phyloP scores from a whole-genome alignment of 768 basidiomycete genomes.

The Termitomyces sp. region DNA sequence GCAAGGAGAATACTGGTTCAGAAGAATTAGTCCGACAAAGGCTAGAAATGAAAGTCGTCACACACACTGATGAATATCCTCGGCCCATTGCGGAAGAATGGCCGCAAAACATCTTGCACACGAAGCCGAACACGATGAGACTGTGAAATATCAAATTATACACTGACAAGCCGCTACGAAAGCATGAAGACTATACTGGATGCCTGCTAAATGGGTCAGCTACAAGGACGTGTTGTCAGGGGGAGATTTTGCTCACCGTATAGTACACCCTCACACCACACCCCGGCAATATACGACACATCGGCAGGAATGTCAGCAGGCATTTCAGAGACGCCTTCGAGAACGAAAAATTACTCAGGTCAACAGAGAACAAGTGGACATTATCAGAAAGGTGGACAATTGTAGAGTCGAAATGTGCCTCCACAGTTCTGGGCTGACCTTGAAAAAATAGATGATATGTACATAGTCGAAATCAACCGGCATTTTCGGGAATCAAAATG shows the following conservation, averaged over 20 bases:
- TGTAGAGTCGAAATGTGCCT: neutral
- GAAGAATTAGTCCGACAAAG: neutral
- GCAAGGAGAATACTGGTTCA: conserved; percentile 15
- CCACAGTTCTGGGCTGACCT: neutral
- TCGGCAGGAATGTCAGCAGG: conserved; percentile 22
- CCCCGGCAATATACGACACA: conserved; percentile 25
- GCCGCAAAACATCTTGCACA: conserved; percentile 19
- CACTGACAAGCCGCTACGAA: neutral
- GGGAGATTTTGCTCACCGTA: conserved; percentile 16
- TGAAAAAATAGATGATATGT: neutral
- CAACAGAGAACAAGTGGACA: neutral
- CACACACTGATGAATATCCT: conserved; percentile 16
- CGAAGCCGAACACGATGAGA: conserved; percentile 18
- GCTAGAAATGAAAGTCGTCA: neutral
- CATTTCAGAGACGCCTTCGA: conserved; percentile 10
- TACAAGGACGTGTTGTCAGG: neutral
- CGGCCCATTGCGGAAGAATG: conserved; percentile 17
- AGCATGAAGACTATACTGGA: conserved; percentile 17
- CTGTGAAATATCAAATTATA: conserved; percentile 6
- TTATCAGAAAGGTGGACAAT: neutral
- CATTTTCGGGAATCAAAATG: neutral
- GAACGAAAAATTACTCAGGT: neutral
- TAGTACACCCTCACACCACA: conserved; percentile 25
- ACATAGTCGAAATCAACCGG: neutral
- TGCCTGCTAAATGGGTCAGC: conserved; percentile 11